These are phyloP conservation scores for Trichoderma sp. DNA, from an alignment of 2,329 filamentous ascomycete species.

Conservation along the genomic window DNA sequence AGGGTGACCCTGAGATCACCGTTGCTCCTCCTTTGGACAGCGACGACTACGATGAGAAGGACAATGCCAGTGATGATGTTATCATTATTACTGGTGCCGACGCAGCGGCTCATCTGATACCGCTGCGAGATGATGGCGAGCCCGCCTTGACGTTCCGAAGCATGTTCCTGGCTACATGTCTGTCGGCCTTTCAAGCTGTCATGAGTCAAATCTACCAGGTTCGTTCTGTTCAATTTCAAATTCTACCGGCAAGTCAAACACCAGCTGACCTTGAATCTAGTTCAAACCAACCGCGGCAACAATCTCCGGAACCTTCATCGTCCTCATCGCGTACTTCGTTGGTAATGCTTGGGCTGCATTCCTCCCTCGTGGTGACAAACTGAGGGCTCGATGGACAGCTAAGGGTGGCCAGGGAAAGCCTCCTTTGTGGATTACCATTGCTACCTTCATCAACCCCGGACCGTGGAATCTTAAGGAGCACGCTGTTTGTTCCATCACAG, in stretches of 20 bases:
- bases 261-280: conserved; percentile 28
- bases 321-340: conserved; percentile 55
- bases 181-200: conserved; percentile 53
- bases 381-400: conserved; percentile 46
- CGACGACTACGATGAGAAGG: conserved; percentile 27
- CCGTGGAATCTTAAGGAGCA: conserved; percentile 57
- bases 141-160: conserved; percentile 51
- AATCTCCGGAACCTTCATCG: conserved; percentile 54
- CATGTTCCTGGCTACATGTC: conserved; percentile 46
- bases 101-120: conserved; percentile 47
- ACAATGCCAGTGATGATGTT: conserved; percentile 35
- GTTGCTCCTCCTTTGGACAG: neutral
- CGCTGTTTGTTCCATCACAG: conserved; percentile 51
- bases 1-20: neutral
- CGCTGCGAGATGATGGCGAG: conserved; percentile 53
- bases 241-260: neutral
- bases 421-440: conserved; percentile 40
- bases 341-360: conserved; percentile 39
- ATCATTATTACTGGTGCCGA: conserved; percentile 53
- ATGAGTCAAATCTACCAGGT: conserved; percentile 56
- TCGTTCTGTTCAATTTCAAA: conserved; percentile 20
- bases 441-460: conserved; percentile 49
- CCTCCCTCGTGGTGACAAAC: conserved; percentile 47
- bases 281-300: conserved; percentile 51
- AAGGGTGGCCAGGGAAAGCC: conserved; percentile 39